Evolutionary conservation across 2,329 filamentous ascomycete species (phyloP).

Genomic region (Venturiaceae sp.): DNA sequence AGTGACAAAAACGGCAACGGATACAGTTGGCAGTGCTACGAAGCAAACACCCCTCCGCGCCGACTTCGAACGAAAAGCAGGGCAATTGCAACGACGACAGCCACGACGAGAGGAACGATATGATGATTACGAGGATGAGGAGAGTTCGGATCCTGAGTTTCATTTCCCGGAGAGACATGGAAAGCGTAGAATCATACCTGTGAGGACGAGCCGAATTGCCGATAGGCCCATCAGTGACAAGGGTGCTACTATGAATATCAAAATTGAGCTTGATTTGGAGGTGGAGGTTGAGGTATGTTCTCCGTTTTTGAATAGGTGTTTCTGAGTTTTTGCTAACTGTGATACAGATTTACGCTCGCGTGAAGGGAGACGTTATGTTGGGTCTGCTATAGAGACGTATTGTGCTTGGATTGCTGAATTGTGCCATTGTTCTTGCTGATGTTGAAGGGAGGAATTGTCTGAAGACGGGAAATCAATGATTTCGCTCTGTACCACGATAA

Average conservation of each 20-base stretch:
- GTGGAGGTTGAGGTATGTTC: background rate
- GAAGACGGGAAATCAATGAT: too few species aligned
- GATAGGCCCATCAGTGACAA: constrained; percentile 25
- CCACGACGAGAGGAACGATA: constrained; percentile 3
- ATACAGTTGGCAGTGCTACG: background rate
- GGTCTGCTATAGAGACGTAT: constrained; percentile 17
- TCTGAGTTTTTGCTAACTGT: constrained; percentile 1
- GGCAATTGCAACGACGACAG: constrained; percentile 8
- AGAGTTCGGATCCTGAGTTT: constrained; percentile 24
- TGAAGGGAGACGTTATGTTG: constrained; percentile 22
- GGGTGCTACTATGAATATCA: constrained; percentile 30
- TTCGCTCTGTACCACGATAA: too few species aligned
- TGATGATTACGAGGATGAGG: constrained; percentile 21
- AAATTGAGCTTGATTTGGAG: constrained; percentile 21
- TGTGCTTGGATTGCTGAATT: too few species aligned
- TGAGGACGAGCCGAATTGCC: constrained; percentile 27
- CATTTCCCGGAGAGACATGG: constrained; percentile 8
- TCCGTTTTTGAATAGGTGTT: background rate
- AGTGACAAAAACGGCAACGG: background rate
- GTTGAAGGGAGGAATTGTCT: too few species aligned
- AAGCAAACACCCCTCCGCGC: background rate
- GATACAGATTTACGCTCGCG: constrained; percentile 20
- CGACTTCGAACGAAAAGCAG: background rate
- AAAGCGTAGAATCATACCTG: constrained; percentile 17
- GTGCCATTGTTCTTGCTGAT: too few species aligned